Conservation (phyloP, 2,329 filamentous ascomycete genomes). For the Pseudogymnoascus sp. region DNA sequence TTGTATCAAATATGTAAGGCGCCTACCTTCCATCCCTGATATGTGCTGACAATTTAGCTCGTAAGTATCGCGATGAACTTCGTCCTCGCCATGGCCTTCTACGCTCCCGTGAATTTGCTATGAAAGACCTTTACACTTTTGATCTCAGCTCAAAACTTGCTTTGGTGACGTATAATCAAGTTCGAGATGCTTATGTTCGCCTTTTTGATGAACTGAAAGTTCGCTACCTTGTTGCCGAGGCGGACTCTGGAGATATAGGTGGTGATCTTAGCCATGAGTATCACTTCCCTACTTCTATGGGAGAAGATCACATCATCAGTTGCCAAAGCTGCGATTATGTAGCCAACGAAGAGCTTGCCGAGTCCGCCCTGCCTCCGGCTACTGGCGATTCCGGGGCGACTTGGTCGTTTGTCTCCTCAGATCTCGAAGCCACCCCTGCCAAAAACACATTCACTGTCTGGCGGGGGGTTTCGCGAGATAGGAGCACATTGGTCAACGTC, state of each 20-base stretch:
- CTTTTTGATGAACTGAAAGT: conserved; percentile 79
- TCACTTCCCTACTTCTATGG: conserved; percentile 70
- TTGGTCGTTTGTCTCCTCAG: conserved; percentile 2
- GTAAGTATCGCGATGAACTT: conserved; percentile 91
- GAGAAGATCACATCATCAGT: conserved; percentile 77
- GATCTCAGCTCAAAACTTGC: conserved; percentile 63
- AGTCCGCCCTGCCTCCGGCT: conserved; percentile 24
- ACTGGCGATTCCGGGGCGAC: neutral
- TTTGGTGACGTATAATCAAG: conserved; percentile 69
- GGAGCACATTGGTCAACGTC: conserved; percentile 59
- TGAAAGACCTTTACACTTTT: conserved; percentile 99
- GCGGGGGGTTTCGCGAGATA: conserved; percentile 61
- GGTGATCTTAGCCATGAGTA: conserved; percentile 92
- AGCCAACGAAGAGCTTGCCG: conserved; percentile 81
- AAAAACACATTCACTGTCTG: conserved; percentile 37
- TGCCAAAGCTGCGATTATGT: conserved; percentile 69
- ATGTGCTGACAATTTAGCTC: conserved; percentile 41
- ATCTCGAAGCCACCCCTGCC: neutral
- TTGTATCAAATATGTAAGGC: conserved; percentile 79
- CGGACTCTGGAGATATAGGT: conserved; percentile 94
- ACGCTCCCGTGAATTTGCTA: conserved; percentile 82
- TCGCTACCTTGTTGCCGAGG: conserved; percentile 76
- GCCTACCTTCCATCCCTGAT: neutral
- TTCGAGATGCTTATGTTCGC: conserved; percentile 63
- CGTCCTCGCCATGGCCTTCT: conserved; percentile 82